Conservation (phyloP, 306 rosid species). For the Heteromeles arbutifolia region DNA sequence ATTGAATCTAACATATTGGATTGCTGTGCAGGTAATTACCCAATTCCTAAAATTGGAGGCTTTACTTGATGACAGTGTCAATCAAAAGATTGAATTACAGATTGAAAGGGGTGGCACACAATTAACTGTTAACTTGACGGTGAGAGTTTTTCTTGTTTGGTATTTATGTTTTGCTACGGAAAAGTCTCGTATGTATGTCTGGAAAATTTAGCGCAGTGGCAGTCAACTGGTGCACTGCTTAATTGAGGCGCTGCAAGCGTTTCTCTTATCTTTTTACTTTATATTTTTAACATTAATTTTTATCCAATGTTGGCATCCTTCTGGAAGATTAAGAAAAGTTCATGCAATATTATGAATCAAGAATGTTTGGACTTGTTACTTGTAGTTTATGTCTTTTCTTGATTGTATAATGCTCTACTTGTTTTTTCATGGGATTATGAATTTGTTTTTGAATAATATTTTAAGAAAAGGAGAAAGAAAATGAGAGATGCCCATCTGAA, state of each 20-base stretch:
- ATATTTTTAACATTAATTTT: too few relatives aligned
- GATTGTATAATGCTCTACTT: too few relatives aligned
- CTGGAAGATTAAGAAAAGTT: too few relatives aligned
- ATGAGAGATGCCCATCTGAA: too few relatives aligned
- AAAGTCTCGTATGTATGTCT: not conserved
- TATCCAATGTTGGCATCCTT: too few relatives aligned
- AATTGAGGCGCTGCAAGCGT: not conserved
- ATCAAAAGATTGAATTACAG: conserved; percentile 61
- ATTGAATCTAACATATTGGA: conserved; percentile 9
- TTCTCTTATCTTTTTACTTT: not conserved
- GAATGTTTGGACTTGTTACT: too few relatives aligned
- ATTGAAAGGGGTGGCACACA: conserved; percentile 79
- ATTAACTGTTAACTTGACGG: conserved; percentile 57
- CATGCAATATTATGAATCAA: too few relatives aligned
- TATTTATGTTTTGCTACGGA: not conserved
- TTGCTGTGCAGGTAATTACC: conserved; percentile 65
- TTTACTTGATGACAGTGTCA: conserved; percentile 81
- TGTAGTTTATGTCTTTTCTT: too few relatives aligned
- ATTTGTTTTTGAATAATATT: too few relatives aligned
- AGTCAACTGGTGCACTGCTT: not conserved
- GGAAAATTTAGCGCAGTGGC: not conserved
- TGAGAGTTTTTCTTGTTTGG: conserved; percentile 32
- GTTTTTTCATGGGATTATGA: too few relatives aligned
- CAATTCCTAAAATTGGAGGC: conserved; percentile 91
- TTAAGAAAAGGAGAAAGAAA: too few relatives aligned